Evolutionary conservation across 2,329 filamentous ascomycete genomes (phyloP).

Genomic region (Lecanoromycetidae sp.): DNA sequence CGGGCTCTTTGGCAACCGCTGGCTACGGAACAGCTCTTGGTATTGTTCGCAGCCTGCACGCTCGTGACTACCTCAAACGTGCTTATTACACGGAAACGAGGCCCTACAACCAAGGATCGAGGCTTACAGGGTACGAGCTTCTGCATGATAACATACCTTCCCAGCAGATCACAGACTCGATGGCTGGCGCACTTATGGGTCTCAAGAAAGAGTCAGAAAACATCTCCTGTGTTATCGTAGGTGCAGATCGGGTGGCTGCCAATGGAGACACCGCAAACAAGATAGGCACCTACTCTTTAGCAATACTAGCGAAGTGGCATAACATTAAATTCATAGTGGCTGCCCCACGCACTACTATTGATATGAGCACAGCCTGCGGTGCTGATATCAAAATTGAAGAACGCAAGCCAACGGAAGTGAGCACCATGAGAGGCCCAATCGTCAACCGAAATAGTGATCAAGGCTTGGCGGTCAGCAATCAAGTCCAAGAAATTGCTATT

Average conservation of each 20-base stretch:
- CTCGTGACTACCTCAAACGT: slow-evolving; percentile 54
- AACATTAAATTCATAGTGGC: slow-evolving; percentile 91
- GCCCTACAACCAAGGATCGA: slow-evolving; percentile 94
- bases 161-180: slow-evolving; percentile 88
- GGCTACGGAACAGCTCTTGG: slow-evolving; percentile 95
- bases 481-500: slow-evolving; percentile 62
- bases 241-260: slow-evolving; percentile 85
- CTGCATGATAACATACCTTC: slow-evolving; percentile 84
- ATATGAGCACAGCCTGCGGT: slow-evolving; percentile 66
- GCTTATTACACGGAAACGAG: slow-evolving; percentile 95
- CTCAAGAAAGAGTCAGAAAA: slow-evolving; percentile 43
- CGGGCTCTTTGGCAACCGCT: slow-evolving; percentile 85
- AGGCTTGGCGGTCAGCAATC: slow-evolving; percentile 45
- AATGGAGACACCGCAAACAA: slow-evolving; percentile 99
- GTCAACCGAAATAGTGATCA: slow-evolving; percentile 27
- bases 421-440: slow-evolving; percentile 66
- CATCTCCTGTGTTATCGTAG: slow-evolving; percentile 81
- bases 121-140: slow-evolving; percentile 92
- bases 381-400: slow-evolving; percentile 82
- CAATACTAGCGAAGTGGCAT: slow-evolving; percentile 79
- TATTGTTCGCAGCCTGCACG: slow-evolving; percentile 73
- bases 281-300: slow-evolving; percentile 87
- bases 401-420: slow-evolving; percentile 68
- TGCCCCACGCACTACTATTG: slow-evolving; percentile 87
- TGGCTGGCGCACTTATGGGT: slow-evolving; percentile 78